Conservation (phyloP, 2,329 filamentous ascomycete genomes). For the Trichoderma pleuroti region DNA sequence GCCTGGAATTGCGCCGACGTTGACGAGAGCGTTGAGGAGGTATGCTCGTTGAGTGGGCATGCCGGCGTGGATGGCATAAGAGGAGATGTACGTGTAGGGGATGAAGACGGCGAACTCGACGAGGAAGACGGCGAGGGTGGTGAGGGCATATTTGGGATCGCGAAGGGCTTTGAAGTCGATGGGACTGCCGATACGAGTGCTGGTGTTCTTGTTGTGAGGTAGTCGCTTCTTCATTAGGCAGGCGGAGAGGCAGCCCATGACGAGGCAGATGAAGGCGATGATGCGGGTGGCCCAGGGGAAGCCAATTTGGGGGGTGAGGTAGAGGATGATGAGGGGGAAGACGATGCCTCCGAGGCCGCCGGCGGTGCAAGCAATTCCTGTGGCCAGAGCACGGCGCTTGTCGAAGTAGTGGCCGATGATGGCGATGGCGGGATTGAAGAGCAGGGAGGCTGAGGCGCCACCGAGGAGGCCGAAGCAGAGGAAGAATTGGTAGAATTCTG, state of each 20-base stretch:
- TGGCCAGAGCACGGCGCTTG: constrained; percentile 60
- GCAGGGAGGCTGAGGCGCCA: constrained; percentile 62
- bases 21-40: constrained; percentile 66
- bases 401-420: constrained; percentile 68
- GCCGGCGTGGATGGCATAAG: constrained; percentile 56
- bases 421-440: constrained; percentile 66
- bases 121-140: constrained; percentile 53
- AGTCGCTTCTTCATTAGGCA: constrained; percentile 41
- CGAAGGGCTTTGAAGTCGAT: constrained; percentile 52
- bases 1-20: constrained; percentile 64
- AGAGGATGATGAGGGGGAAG: constrained; percentile 39
- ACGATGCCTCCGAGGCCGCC: constrained; percentile 56
- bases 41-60: constrained; percentile 56
- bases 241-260: constrained; percentile 29
- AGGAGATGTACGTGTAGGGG: constrained; percentile 65
- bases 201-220: constrained; percentile 40
- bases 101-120: constrained; percentile 61
- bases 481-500: constrained; percentile 67
- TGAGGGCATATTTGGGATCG: constrained; percentile 49
- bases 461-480: constrained; percentile 64
- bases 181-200: constrained; percentile 32
- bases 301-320: constrained; percentile 27
- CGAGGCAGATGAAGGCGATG: constrained; percentile 29
- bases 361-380: constrained; percentile 65
- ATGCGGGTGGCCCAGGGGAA: constrained; percentile 33